Evolutionary conservation across 2,329 filamentous ascomycete species (phyloP).

Genomic region (Chaetomiaceae sp.): DNA sequence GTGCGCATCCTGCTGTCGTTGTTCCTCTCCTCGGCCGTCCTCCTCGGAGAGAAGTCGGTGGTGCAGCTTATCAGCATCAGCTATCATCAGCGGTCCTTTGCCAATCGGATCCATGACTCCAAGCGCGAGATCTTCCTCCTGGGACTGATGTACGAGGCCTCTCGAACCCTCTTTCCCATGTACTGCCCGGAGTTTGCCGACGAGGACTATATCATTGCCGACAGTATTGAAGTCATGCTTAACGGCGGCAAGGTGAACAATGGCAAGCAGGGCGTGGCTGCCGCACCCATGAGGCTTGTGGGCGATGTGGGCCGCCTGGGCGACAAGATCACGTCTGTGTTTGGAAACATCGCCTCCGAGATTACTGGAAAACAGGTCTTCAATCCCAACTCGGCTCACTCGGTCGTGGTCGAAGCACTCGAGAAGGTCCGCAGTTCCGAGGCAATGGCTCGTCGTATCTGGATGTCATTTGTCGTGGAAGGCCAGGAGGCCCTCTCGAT

Average conservation of each 20-base stretch:
- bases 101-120: slow-evolving; percentile 77
- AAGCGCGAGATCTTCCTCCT: slow-evolving; percentile 82
- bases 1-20: slow-evolving; percentile 62
- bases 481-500: slow-evolving; percentile 72
- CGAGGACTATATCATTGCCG: slow-evolving; percentile 88
- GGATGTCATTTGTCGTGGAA: slow-evolving; percentile 97
- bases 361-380: slow-evolving; percentile 95
- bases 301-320: slow-evolving; percentile 75
- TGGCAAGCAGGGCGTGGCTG: slow-evolving; percentile 52
- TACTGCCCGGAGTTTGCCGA: slow-evolving; percentile 88
- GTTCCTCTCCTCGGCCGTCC: slow-evolving; percentile 64
- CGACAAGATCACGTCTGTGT: slow-evolving; percentile 88
- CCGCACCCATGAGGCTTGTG: slow-evolving; percentile 75
- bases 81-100: slow-evolving; percentile 81
- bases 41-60: slow-evolving; percentile 71
- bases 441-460: slow-evolving; percentile 88
- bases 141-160: slow-evolving; percentile 84
- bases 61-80: slow-evolving; percentile 81
- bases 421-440: slow-evolving; percentile 81
- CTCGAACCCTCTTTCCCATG: slow-evolving; percentile 80
- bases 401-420: slow-evolving; percentile 81
- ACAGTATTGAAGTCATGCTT: slow-evolving; percentile 69
- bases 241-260: slow-evolving; percentile 44
- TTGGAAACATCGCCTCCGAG: slow-evolving; percentile 89
- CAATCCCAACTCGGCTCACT: slow-evolving; percentile 86